Base-by-base conservation (phyloP, 495 filamentous ascomycete species). In the Daldinia decipiens region DNA sequence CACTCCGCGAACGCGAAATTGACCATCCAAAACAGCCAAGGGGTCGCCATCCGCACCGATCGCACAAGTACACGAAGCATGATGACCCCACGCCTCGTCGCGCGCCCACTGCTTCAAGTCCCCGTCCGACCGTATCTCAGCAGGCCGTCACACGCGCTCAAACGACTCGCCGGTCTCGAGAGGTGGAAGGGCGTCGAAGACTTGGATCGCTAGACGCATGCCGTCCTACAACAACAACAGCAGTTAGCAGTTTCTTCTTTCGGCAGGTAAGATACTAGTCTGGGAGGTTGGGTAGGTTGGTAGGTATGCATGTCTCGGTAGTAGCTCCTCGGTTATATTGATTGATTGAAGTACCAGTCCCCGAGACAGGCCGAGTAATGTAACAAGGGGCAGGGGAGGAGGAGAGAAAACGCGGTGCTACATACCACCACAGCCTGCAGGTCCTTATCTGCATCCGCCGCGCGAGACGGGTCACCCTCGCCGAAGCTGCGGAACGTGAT, bases 401-500 rank as follows among this genome's bases (percentile, higher is more conserved):
- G 26, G 26, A 15, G n/a, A 13, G 51, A 52, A 29, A 29, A 52
- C 8, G 17, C 17, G 4, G 26, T n/a, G 27, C 4, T 15, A 32
- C 51, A 26, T 36, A 56, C 29, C 24, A 78, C 75, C 2, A 81
- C 63, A 7, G 83, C 81, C 40, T 78, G 74, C 8, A 85, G 58
- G 40, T 86, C 83, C 50, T 70, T 54, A 4, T 63, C 67, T n/a
- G 66, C 71, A 11, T 70, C 70, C 15, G 74, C 68, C 7, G 29
- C 3, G 3, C 39, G 38, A 17, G 27, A 34, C 31, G 54, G 12
- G 27, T 59, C 58, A 21, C 65, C 81, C 29, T 78, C 78, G 36
- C 85, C 82, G 62, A 87, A 88, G 73, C 83, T 88, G 72, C 85
- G 85, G 78, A 87, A 90, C 17, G 77, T 74, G 43, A 89, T 86